Conservation (phyloP, 176 grass and related monocot genomes). For the Otatea glauca region DNA sequence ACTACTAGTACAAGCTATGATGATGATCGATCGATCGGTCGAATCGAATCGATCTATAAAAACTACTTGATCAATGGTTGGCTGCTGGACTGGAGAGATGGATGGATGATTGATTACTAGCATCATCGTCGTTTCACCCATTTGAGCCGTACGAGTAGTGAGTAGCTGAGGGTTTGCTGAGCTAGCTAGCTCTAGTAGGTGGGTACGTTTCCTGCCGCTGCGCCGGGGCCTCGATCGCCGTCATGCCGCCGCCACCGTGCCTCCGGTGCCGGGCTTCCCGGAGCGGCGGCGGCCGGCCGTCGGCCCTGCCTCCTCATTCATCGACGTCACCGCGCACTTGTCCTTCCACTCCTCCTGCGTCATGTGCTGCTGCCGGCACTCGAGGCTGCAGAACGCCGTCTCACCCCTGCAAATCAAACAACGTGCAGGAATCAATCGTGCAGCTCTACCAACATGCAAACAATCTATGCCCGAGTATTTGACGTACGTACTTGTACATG, state of each 20-base stretch:
- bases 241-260: conserved; percentile 58
- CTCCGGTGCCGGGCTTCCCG: conserved; percentile 47
- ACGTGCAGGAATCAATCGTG: too few relatives aligned
- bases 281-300: conserved; percentile 22
- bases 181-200: not conserved
- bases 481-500: conserved; percentile 78
- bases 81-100: not conserved
- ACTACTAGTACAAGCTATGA: not conserved
- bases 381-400: conserved; percentile 79
- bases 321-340: conserved; percentile 53
- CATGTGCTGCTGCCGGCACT: conserved; percentile 78
- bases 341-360: conserved; percentile 68
- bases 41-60: not conserved
- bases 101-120: not conserved
- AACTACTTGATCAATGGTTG: not conserved
- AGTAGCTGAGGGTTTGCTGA: not conserved
- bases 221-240: not conserved
- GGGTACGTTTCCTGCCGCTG: not conserved
- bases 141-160: not conserved
- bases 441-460: too few relatives aligned
- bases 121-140: not conserved
- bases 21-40: not conserved
- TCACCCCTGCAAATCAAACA: conserved; percentile 55
- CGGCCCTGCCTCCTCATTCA: conserved; percentile 19
- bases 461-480: too few relatives aligned